Evolutionary conservation across 2,329 filamentous ascomycete species (phyloP).

Genomic region (Botrytis paeoniae): DNA sequence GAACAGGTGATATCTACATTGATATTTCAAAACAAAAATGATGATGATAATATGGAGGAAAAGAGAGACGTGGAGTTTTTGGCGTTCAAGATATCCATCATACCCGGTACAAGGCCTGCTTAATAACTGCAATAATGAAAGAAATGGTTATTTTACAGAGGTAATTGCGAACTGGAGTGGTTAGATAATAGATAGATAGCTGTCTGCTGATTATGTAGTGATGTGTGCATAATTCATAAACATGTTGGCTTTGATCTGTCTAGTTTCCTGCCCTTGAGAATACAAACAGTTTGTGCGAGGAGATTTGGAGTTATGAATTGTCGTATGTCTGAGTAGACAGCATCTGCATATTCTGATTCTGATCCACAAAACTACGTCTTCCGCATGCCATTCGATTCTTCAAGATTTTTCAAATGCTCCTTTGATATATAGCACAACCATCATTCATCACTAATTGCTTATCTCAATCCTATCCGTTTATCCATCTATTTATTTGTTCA

Average conservation of each 20-base stretch:
- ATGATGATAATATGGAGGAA: background rate
- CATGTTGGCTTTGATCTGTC: background rate
- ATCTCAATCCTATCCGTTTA: background rate
- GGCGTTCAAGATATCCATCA: conserved; percentile 7
- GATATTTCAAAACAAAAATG: background rate
- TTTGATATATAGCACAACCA: background rate
- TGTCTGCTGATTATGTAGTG: background rate
- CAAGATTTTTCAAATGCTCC: background rate
- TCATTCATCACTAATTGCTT: background rate
- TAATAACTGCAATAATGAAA: background rate
- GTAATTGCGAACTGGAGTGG: background rate
- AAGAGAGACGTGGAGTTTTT: background rate
- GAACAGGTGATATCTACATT: background rate
- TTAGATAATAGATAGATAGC: background rate
- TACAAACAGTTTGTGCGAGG: background rate
- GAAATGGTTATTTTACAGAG: background rate
- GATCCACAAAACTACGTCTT: background rate
- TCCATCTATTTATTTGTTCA: no score
- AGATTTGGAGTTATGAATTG: background rate
- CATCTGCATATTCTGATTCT: background rate
- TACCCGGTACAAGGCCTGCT: background rate
- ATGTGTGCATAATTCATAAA: background rate
- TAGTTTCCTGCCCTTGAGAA: background rate
- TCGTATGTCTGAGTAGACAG: background rate
- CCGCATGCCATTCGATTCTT: background rate